These are phyloP conservation scores for Mortierella claussenii DNA, from an alignment of 192 early-diverging fungal genomes.

Conservation along the genomic window DNA sequence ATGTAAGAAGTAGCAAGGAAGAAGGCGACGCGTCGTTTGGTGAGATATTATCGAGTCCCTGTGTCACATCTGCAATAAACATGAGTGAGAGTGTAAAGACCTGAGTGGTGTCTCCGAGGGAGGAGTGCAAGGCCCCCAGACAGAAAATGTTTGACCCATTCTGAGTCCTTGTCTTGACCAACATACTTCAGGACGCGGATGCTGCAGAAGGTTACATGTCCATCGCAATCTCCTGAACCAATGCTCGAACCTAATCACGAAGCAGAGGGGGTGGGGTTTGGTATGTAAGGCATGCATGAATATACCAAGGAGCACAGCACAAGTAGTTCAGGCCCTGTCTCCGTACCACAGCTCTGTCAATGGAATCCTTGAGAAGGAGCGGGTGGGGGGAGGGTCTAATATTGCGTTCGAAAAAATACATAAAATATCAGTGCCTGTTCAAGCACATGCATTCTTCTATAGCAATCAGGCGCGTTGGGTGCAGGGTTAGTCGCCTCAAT, in stretches of 20 bases:
- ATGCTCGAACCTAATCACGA: slow-evolving; percentile 66
- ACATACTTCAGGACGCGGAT: slow-evolving; percentile 71
- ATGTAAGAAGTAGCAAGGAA: background rate
- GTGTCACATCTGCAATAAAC: too few relatives aligned
- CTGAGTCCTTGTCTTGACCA: slow-evolving; percentile 54
- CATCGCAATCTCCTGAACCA: slow-evolving; percentile 75
- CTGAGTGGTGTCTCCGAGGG: too few relatives aligned
- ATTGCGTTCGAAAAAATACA: slow-evolving; percentile 1
- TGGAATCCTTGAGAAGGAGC: slow-evolving; percentile 78
- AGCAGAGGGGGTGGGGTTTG: background rate
- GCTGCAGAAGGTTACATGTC: slow-evolving; percentile 93
- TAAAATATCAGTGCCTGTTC: background rate
- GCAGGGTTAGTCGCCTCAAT: too few relatives aligned
- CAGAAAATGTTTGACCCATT: slow-evolving; percentile 70
- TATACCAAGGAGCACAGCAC: background rate
- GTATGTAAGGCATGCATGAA: background rate
- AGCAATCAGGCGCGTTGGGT: too few relatives aligned
- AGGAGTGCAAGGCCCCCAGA: slow-evolving; percentile 65
- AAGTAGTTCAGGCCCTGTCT: background rate
- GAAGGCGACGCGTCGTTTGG: too few relatives aligned
- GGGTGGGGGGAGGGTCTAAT: too few relatives aligned
- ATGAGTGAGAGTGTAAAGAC: too few relatives aligned
- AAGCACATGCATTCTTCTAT: too few relatives aligned
- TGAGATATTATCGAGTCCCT: too few relatives aligned
- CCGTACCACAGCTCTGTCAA: slow-evolving; percentile 65